A percentile compares a stretch with the other conserved stretches of the same genome.
Conservation (phyloP, 495 filamentous ascomycete species). For the Talaromyces wortmannii region DNA sequence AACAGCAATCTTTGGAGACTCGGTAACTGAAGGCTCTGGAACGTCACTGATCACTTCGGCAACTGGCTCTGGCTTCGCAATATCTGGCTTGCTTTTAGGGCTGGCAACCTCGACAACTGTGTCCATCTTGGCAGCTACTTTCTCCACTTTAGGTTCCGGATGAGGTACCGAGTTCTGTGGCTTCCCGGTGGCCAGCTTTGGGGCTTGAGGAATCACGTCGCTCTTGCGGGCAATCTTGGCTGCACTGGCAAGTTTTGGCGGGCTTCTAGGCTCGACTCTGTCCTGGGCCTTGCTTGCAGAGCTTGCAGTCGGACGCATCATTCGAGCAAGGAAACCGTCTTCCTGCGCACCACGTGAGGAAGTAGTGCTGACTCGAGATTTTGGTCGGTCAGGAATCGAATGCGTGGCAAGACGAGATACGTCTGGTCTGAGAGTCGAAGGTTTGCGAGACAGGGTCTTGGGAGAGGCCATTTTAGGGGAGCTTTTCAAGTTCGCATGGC, state of each 20-base stretch:
- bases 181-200: background rate
- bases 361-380: slow-evolving; percentile 31
- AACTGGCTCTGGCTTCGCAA: background rate
- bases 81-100: background rate
- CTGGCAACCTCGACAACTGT: background rate
- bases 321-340: slow-evolving; percentile 77
- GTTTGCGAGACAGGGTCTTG: slow-evolving; percentile 31
- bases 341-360: slow-evolving; percentile 44
- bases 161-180: background rate
- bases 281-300: slow-evolving; percentile 73
- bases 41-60: background rate
- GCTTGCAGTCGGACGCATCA: slow-evolving; percentile 86
- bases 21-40: background rate
- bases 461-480: slow-evolving; percentile 6
- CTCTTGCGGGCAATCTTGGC: slow-evolving; percentile 17
- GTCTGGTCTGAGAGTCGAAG: slow-evolving; percentile 22
- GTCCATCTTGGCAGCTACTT: background rate
- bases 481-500: slow-evolving; percentile 30
- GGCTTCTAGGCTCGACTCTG: slow-evolving; percentile 47
- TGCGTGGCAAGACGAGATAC: slow-evolving; percentile 27
- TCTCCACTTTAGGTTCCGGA: background rate
- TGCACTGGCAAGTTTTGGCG: slow-evolving; percentile 19
- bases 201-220: slow-evolving; percentile 3
- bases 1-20: background rate
- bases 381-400: slow-evolving; percentile 28